Base-by-base conservation (phyloP, 2,329 filamentous ascomycete genomes). In the Neofusicoccum laricinum region DNA sequence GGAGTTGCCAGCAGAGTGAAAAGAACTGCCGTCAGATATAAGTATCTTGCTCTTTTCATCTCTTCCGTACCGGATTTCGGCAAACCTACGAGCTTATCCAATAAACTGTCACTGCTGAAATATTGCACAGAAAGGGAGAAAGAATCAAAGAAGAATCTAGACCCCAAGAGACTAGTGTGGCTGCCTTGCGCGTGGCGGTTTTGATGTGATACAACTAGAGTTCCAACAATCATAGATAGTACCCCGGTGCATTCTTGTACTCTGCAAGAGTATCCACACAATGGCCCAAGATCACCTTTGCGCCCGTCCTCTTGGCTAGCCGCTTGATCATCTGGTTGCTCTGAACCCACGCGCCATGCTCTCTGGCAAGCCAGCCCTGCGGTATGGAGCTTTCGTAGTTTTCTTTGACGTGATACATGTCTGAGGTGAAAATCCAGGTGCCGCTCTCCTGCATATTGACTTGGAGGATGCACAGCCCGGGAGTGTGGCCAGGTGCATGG, bases 321-420 rank as follows among this genome's bases (percentile, higher is more conserved):
- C 69, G 66, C 61, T 71, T 70, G 25, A 74, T 71, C 70, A 72
- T 72, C 66, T 72, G 71, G 65, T 73, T 69, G 64, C 68, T 71
- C 55, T 65, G 63, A 5, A 76, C 65, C 75, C 76, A 76, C 19
- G 65, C 70, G 46, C 73, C 73, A 66, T 76, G 72, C 62, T 78
- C 76, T 49, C 75, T 70, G 40, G 73, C 72, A 59, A 77, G 64
- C 75, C 75, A 76, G 1, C 76, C 75, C 63, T 77, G 74, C 34
- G 75, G 75, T 32, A 74, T 68, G 50, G 69, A 69, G 17, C 71
- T 65, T 34, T 72, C 66, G 41, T 65, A 75, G 34, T 76, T 77
- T 68, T 77, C 76, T 51, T 69, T 68, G 1, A 78, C 75, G 62
- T 78, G 75, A 57, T 77, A 76, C 69, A 75, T 73, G 68, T 77